Evolutionary conservation across 495 filamentous ascomycete genomes (phyloP).

Genomic region (Penicillium egyptiacum): DNA sequence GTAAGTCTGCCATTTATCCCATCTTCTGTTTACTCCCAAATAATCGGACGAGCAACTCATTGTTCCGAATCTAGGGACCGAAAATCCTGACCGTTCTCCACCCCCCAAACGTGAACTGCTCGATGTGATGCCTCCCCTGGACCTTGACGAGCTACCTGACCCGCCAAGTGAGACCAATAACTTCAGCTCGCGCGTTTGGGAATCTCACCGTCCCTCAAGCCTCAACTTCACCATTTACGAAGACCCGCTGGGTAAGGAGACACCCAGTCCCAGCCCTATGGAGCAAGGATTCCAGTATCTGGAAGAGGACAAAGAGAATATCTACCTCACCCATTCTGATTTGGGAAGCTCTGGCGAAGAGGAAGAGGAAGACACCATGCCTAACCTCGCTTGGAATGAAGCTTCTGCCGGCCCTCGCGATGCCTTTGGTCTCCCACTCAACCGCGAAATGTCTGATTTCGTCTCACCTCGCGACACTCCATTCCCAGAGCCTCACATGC

Average conservation of each 20-base stretch:
- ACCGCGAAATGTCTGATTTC: background rate
- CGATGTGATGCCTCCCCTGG: background rate
- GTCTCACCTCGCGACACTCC: background rate
- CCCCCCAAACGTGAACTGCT: too few species aligned
- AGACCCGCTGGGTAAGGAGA: background rate
- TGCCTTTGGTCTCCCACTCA: background rate
- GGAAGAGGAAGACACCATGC: background rate
- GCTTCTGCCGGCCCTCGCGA: background rate
- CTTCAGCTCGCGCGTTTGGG: background rate
- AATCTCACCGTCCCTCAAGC: background rate
- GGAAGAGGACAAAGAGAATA: conserved; percentile 1
- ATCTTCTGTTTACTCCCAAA: background rate
- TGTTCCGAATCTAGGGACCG: background rate
- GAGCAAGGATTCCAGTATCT: too few species aligned
- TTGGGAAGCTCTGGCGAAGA: background rate
- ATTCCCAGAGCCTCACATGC: background rate
- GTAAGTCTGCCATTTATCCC: background rate
- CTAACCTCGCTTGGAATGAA: background rate
- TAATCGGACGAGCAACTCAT: background rate
- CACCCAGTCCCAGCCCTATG: background rate
- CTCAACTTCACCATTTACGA: background rate
- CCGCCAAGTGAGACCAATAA: background rate
- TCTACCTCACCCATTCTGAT: background rate
- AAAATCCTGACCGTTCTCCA: background rate
- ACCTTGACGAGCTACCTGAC: background rate